Conservation (phyloP, 805 yeast genomes). For the Osmozyma mogii region DNA sequence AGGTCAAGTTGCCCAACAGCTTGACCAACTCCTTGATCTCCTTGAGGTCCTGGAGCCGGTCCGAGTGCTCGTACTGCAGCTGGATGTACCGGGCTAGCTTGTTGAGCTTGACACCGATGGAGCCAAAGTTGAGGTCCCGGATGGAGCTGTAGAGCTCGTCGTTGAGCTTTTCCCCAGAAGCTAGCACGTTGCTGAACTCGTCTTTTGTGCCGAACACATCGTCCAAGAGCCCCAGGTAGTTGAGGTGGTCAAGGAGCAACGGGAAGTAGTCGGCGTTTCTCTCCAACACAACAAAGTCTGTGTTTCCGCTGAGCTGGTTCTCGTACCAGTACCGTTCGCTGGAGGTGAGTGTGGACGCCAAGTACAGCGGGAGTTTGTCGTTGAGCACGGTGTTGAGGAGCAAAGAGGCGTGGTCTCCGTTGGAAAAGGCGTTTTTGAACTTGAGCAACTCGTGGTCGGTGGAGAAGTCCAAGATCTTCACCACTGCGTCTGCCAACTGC, state of each 20-base stretch:
- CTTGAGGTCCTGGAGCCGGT: conserved; percentile 14
- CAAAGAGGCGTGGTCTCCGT: conserved; percentile 50
- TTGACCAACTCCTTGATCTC: conserved; percentile 70
- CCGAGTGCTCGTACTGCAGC: conserved; percentile 45
- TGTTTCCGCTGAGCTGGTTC: conserved; percentile 36
- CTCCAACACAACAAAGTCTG: conserved; percentile 73
- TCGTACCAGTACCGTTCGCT: conserved; percentile 31
- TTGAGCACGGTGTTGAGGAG: conserved; percentile 36
- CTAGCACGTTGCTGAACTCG: conserved; percentile 8
- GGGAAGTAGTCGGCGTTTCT: conserved; percentile 69
- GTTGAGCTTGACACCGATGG: conserved; percentile 69
- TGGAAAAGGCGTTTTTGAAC: conserved; percentile 47
- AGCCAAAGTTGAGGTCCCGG: conserved; percentile 65
- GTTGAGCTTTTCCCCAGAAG: conserved; percentile 17
- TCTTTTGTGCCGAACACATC: conserved; percentile 54
- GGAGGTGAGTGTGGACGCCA: conserved; percentile 26
- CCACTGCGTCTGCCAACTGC: conserved; percentile 40
- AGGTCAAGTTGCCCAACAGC: conserved; percentile 58
- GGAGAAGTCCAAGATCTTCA: conserved; percentile 37
- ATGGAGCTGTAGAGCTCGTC: conserved; percentile 47
- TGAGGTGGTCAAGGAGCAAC: conserved; percentile 65
- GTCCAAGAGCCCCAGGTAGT: conserved; percentile 75
- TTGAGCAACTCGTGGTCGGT: conserved; percentile 21
- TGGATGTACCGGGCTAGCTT: conserved; percentile 64
- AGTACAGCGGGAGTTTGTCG: conserved; percentile 26